Evolutionary conservation across 306 rosid species (phyloP).

Genomic region (Gynostemma pentaphyllum): DNA sequence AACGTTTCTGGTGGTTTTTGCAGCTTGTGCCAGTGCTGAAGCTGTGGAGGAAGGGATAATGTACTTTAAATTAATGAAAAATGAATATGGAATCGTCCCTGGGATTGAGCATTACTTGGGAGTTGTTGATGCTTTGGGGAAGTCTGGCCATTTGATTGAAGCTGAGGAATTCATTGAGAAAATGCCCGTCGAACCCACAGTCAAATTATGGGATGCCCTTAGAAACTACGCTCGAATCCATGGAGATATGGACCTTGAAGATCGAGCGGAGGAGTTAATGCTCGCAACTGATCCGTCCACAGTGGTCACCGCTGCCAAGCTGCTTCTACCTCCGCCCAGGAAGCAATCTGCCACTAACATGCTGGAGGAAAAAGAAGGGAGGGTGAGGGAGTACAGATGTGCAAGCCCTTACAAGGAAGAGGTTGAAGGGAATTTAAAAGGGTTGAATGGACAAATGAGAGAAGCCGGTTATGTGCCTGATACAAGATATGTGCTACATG

Average conservation of each 20-base stretch:
- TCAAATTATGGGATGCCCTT: conserved; percentile 44
- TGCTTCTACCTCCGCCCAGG: conserved; percentile 46
- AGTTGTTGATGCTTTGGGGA: conserved; percentile 44
- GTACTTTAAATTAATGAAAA: conserved; percentile 39
- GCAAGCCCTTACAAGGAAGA: conserved; percentile 38
- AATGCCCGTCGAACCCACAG: conserved; percentile 36
- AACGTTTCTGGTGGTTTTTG: conserved; percentile 42
- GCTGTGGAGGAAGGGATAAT: conserved; percentile 51
- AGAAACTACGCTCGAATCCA: conserved; percentile 37
- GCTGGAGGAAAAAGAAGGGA: conserved; percentile 71
- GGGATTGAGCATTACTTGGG: conserved; percentile 42
- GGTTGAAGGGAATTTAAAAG: conserved; percentile 35
- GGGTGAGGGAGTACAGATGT: conserved; percentile 36
- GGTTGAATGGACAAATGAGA: conserved; percentile 72
- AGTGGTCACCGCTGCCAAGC: conserved; percentile 22
- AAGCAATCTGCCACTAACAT: conserved; percentile 49
- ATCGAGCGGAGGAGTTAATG: conserved; percentile 41
- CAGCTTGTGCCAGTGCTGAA: conserved; percentile 48
- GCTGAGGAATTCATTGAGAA: conserved; percentile 53
- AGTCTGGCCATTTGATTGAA: conserved; percentile 62
- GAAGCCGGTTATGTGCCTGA: conserved; percentile 95
- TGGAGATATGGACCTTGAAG: conserved; percentile 78
- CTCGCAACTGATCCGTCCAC: conserved; percentile 34
- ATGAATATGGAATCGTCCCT: conserved; percentile 37
- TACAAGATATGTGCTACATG: conserved; percentile 83